Percentiles rank a stretch among this genome's conserved stretches.
phyloP scores from a whole-genome alignment of 1,284 basidiomycete genomes.

The Rhodotorula sp. region DNA sequence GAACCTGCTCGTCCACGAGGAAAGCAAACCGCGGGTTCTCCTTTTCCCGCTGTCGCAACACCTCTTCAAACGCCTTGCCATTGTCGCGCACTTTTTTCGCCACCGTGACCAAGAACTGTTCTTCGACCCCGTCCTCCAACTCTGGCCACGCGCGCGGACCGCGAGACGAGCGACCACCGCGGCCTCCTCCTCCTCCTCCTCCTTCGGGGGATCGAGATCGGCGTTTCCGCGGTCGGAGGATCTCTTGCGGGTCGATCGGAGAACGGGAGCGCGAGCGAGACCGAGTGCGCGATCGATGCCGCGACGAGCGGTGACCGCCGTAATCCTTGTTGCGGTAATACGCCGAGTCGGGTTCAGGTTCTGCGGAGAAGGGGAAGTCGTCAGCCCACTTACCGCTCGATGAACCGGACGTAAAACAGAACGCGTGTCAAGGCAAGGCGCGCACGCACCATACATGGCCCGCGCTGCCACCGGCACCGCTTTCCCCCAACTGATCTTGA shows the following conservation, averaged over 20 bases:
- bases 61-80: slow-evolving; percentile 71
- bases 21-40: slow-evolving; percentile 80
- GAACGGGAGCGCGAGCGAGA: slow-evolving; percentile 44
- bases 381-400: neutral
- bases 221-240: slow-evolving; percentile 15
- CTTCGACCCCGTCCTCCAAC: slow-evolving; percentile 66
- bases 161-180: slow-evolving; percentile 39
- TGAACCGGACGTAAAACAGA: neutral
- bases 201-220: slow-evolving; percentile 28
- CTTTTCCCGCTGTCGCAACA: slow-evolving; percentile 70
- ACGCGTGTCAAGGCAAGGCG: slow-evolving; percentile 11
- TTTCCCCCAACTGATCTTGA: slow-evolving; percentile 94
- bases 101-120: slow-evolving; percentile 77
- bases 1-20: slow-evolving; percentile 65
- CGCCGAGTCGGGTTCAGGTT: slow-evolving; percentile 45
- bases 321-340: slow-evolving; percentile 46
- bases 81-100: slow-evolving; percentile 79
- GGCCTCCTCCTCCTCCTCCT: no score
- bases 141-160: slow-evolving; percentile 51
- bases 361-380: slow-evolving; percentile 1
- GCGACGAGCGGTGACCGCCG: neutral
- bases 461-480: slow-evolving; percentile 78
- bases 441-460: slow-evolving; percentile 70
- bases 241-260: slow-evolving; percentile 32
- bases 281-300: slow-evolving; percentile 41